These are phyloP conservation scores for Phialocephala subalpina DNA, from an alignment of 2,329 filamentous ascomycete species.

Conservation along the genomic window DNA sequence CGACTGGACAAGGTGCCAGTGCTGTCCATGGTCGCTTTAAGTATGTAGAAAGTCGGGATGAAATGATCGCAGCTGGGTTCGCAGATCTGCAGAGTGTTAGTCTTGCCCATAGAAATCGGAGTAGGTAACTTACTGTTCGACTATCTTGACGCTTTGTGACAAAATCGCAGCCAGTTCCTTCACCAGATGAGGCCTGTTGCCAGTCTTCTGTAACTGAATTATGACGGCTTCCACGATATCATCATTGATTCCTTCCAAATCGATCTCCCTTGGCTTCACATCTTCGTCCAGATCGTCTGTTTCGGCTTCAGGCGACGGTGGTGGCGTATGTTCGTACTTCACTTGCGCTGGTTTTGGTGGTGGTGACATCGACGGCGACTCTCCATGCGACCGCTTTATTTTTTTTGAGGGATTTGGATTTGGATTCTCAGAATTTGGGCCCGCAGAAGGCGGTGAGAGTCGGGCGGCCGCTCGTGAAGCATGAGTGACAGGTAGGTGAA, in stretches of 20 bases:
- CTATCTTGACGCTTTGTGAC: conserved; percentile 77
- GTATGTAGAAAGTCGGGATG: conserved; percentile 88
- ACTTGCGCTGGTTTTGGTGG: conserved; percentile 49
- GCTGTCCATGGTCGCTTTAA: conserved; percentile 87
- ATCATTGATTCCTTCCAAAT: conserved; percentile 87
- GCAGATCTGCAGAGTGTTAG: conserved; percentile 73
- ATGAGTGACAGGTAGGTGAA: conserved; percentile 78
- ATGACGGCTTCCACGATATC: conserved; percentile 95
- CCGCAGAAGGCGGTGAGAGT: conserved; percentile 46
- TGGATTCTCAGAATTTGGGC: conserved; percentile 46
- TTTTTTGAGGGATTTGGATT: conserved; percentile 74
- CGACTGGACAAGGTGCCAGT: conserved; percentile 82
- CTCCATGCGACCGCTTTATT: conserved; percentile 79
- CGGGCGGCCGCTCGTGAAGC: conserved; percentile 61
- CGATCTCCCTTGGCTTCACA: conserved; percentile 64
- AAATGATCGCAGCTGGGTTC: conserved; percentile 94
- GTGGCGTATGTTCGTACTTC: conserved; percentile 77
- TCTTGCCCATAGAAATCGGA: conserved; percentile 29
- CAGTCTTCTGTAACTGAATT: conserved; percentile 85
- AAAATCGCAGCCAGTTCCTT: conserved; percentile 90
- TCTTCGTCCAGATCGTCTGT: conserved; percentile 50
- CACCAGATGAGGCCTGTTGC: conserved; percentile 91
- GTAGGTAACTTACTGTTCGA: conserved; percentile 81
- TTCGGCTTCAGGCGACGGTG: conserved; percentile 72
- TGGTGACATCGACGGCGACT: conserved; percentile 53